A percentile compares a stretch with the other conserved stretches of the same genome.
These are phyloP conservation scores for Citeromyces matritensis DNA, from an alignment of 805 yeast species.

Conservation along the genomic window DNA sequence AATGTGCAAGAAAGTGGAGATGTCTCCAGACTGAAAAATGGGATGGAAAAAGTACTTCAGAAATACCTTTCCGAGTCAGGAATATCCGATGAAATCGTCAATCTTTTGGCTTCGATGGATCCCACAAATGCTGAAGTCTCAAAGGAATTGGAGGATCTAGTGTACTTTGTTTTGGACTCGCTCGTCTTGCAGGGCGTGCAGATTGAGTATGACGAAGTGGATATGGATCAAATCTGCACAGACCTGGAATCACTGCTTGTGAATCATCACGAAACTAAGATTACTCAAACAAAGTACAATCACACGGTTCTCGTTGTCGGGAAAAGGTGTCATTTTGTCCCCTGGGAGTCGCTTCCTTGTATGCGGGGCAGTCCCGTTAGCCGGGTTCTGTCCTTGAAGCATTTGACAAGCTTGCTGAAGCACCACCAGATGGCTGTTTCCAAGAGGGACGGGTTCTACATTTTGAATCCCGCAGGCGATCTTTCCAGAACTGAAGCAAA, in stretches of 20 bases:
- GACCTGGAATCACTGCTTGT: conserved; percentile 33
- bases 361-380: conserved; percentile 43
- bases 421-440: conserved; percentile 4
- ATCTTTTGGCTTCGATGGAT: no score
- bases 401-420: conserved; percentile 23
- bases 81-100: no score
- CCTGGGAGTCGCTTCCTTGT: conserved; percentile 78
- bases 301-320: conserved; percentile 67
- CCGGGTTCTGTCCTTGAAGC: conserved; percentile 54
- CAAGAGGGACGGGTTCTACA: conserved; percentile 28
- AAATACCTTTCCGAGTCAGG: no score
- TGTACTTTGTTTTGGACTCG: conserved; percentile 46
- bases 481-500: conserved; percentile 47
- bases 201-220: conserved; percentile 52
- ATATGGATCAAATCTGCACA: conserved; percentile 36
- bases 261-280: conserved; percentile 2
- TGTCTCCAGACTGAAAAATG: no score
- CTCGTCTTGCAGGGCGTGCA: conserved; percentile 48
- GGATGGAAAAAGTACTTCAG: no score
- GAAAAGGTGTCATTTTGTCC: conserved; percentile 48
- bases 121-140: conserved; percentile 3
- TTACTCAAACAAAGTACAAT: conserved; percentile 5
- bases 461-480: conserved; percentile 79
- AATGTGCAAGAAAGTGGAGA: conserved; percentile 9
- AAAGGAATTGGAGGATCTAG: conserved; percentile 42